phyloP scores from a whole-genome alignment of 176 grass and related monocot species.

The Carex kokanica region DNA sequence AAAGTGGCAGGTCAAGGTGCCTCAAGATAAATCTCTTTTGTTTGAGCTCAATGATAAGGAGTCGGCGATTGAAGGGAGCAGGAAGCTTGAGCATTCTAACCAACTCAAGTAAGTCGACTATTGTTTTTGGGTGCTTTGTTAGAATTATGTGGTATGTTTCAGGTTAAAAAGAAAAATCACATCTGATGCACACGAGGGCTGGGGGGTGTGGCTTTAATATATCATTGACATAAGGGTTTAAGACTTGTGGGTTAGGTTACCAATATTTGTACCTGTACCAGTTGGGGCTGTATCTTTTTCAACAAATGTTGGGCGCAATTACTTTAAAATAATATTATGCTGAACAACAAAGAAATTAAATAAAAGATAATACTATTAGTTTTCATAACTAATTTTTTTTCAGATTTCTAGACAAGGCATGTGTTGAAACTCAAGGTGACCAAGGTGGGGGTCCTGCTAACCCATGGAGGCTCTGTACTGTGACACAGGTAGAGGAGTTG shows the following conservation, averaged over 20 bases:
- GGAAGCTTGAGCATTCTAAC: conserved; percentile 68
- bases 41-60: conserved; percentile 59
- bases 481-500: conserved; percentile 88
- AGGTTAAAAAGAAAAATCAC: background rate
- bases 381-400: background rate
- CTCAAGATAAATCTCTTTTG: conserved; percentile 32
- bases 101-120: conserved; percentile 43
- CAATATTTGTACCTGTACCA: background rate
- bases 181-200: background rate
- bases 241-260: background rate
- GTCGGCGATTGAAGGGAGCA: conserved; percentile 66
- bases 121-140: background rate
- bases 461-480: conserved; percentile 67
- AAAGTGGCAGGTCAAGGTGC: conserved; percentile 44
- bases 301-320: background rate
- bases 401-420: conserved; percentile 61
- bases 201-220: background rate
- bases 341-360: background rate
- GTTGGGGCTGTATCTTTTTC: background rate
- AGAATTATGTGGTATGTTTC: background rate
- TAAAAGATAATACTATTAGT: background rate
- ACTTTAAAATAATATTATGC: background rate
- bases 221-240: background rate
- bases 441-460: background rate
- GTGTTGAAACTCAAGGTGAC: conserved; percentile 43